phyloP scores from a whole-genome alignment of 2,329 filamentous ascomycete genomes.

The Colletotrichum incanum region DNA sequence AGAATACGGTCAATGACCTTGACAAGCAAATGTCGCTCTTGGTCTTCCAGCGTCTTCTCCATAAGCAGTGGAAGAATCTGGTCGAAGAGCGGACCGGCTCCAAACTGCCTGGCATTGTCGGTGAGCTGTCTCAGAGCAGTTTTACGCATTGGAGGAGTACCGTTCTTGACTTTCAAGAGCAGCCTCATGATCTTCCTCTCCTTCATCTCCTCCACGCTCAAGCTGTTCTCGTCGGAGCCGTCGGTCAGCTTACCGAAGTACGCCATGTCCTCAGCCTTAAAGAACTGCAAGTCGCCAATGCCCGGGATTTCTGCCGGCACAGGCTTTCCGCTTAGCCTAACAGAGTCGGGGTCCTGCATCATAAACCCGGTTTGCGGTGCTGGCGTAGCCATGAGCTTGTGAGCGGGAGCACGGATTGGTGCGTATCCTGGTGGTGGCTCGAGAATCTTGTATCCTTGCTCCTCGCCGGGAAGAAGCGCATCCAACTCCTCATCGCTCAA shows the following conservation, averaged over 20 bases:
- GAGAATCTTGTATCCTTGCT: constrained; percentile 93
- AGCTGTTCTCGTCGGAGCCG: constrained; percentile 89
- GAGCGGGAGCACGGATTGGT: constrained; percentile 82
- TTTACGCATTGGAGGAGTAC: constrained; percentile 98
- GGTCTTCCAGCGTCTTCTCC: constrained; percentile 98
- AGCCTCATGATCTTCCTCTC: constrained; percentile 99
- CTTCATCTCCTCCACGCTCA: constrained; percentile 96
- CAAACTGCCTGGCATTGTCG: constrained; percentile 96
- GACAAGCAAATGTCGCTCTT: constrained; percentile 97
- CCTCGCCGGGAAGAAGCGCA: constrained; percentile 87
- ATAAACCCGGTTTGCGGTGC: constrained; percentile 89
- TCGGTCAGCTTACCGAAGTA: constrained; percentile 99
- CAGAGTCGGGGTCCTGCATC: constrained; percentile 95
- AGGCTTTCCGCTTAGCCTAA: constrained; percentile 87
- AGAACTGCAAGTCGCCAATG: constrained; percentile 96
- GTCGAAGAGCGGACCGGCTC: constrained; percentile 94
- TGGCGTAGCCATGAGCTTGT: constrained; percentile 82
- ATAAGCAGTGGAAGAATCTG: constrained; percentile 97
- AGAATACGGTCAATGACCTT: constrained; percentile 99
- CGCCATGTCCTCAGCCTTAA: constrained; percentile 98
- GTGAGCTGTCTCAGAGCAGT: constrained; percentile 97
- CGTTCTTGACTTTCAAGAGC: constrained; percentile 98
- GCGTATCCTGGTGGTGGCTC: constrained; percentile 94
- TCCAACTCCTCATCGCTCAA: constrained; percentile 96
- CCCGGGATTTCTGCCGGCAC: constrained; percentile 96